Evolutionary conservation across 805 yeast species (phyloP).

Genomic region (Wickerhamomyces xylosicus): DNA sequence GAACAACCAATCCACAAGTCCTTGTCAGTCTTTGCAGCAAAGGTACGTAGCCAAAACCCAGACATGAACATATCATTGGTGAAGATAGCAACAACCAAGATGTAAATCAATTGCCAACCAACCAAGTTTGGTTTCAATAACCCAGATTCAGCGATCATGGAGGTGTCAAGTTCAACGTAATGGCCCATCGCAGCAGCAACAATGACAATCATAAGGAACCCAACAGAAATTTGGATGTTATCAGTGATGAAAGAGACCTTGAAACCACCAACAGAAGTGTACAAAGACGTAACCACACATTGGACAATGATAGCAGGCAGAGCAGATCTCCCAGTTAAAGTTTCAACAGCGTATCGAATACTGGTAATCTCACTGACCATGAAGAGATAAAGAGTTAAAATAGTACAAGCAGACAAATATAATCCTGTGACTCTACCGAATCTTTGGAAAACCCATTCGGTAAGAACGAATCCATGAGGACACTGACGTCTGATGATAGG

Average conservation of each 20-base stretch:
- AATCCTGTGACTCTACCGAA: constrained; percentile 69
- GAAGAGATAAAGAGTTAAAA: constrained; percentile 74
- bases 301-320: constrained; percentile 77
- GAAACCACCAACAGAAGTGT: constrained; percentile 86
- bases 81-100: constrained; percentile 74
- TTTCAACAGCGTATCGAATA: constrained; percentile 61
- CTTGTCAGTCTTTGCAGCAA: constrained; percentile 70
- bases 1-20: constrained; percentile 70
- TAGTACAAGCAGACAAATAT: constrained; percentile 71
- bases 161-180: constrained; percentile 46
- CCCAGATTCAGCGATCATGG: constrained; percentile 54
- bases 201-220: constrained; percentile 53
- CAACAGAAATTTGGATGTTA: constrained; percentile 71
- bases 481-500: constrained; percentile 70
- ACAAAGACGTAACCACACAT: constrained; percentile 78
- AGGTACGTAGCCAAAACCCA: constrained; percentile 91
- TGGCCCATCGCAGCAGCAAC: constrained; percentile 74
- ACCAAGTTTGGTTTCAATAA: constrained; percentile 55
- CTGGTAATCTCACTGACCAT: constrained; percentile 86
- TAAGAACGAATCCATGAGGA: constrained; percentile 84
- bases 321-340: constrained; percentile 71
- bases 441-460: constrained; percentile 88
- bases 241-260: constrained; percentile 82
- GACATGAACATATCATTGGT: constrained; percentile 86
- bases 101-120: constrained; percentile 87